Conservation (phyloP, 495 filamentous ascomycete genomes). For the Talaromyces borbonicus region DNA sequence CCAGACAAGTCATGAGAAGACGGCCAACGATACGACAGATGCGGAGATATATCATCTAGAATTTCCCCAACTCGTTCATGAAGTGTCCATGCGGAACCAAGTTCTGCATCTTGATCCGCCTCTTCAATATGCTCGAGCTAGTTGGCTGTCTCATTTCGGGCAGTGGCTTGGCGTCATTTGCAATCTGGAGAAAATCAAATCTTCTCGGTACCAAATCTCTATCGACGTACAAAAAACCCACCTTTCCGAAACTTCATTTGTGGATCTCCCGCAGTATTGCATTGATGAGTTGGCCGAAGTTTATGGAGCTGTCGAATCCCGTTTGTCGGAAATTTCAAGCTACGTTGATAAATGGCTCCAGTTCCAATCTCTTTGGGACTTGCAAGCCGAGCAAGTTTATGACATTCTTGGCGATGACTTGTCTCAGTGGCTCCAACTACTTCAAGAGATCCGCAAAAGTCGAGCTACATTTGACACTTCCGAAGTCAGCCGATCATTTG, state of each 20-base stretch:
- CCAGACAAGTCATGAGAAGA: constrained; percentile 32
- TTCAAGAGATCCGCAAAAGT: constrained; percentile 90
- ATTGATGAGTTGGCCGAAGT: constrained; percentile 65
- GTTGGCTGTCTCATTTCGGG: constrained; percentile 88
- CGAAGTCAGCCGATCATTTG: constrained; percentile 81
- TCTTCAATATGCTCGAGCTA: constrained; percentile 80
- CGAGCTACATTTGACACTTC: constrained; percentile 93
- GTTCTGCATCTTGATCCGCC: constrained; percentile 92
- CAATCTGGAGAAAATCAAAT: constrained; percentile 84
- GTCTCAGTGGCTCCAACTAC: constrained; percentile 81
- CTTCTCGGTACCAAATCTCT: constrained; percentile 87
- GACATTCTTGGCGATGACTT: constrained; percentile 85
- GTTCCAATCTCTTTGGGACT: constrained; percentile 97
- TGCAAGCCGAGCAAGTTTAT: constrained; percentile 91
- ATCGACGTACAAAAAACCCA: constrained; percentile 52
- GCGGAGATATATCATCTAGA: constrained; percentile 45
- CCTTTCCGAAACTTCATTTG: constrained; percentile 60
- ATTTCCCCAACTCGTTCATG: constrained; percentile 58
- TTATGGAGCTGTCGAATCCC: constrained; percentile 70
- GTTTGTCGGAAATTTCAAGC: constrained; percentile 58
- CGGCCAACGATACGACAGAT: constrained; percentile 24
- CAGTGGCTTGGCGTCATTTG: constrained; percentile 88
- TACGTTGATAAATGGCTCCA: constrained; percentile 98
- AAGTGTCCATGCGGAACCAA: constrained; percentile 93
- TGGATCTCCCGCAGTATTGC: constrained; percentile 76